Conservation (phyloP, 768 basidiomycete genomes). For the Lyophyllum atratum region DNA sequence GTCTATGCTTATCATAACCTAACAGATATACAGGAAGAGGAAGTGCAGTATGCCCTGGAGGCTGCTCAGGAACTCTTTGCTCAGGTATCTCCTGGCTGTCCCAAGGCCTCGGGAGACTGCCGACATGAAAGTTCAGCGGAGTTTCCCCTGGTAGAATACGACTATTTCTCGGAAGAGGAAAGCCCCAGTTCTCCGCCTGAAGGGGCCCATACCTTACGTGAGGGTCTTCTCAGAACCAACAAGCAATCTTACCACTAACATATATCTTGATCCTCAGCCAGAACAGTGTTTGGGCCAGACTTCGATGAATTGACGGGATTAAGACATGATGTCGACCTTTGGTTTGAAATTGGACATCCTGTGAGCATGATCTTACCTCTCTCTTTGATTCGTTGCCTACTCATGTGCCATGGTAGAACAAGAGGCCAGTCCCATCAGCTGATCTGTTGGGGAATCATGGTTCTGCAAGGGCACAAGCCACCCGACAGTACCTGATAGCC, state of each 20-base stretch:
- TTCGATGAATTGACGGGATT: background rate
- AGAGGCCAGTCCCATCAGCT: background rate
- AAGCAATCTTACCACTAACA: background rate
- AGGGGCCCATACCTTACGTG: background rate
- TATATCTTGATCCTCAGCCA: background rate
- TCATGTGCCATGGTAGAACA: background rate
- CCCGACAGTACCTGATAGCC: background rate
- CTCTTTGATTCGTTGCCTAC: background rate
- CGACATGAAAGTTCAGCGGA: background rate
- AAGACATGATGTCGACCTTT: background rate
- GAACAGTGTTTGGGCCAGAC: background rate
- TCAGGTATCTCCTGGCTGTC: background rate
- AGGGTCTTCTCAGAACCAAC: background rate
- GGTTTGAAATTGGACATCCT: background rate
- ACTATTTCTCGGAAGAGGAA: background rate
- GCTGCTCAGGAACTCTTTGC: background rate
- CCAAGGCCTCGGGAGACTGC: background rate
- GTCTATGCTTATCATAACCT: background rate
- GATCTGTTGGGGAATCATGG: background rate
- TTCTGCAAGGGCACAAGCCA: background rate
- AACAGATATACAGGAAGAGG: background rate
- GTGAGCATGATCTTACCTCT: background rate
- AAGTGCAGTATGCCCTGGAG: background rate
- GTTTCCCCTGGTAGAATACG: background rate
- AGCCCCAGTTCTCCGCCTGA: background rate